phyloP scores from a whole-genome alignment of 169 alveolate genomes.

The Neospora caninum region DNA sequence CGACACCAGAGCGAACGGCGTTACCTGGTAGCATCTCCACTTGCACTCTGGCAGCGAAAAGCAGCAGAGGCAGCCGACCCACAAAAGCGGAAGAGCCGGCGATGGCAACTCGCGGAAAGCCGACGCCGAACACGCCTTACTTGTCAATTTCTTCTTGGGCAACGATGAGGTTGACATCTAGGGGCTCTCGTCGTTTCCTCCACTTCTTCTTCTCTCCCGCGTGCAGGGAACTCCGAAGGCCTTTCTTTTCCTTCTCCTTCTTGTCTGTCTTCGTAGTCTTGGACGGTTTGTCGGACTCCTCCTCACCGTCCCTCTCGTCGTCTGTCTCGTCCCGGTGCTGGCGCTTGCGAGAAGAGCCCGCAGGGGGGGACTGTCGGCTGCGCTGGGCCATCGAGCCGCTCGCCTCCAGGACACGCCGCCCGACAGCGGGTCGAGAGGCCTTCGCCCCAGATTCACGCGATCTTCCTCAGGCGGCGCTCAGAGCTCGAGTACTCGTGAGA shows the following conservation, averaged over 20 bases:
- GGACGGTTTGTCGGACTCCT: not conserved
- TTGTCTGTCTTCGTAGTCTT: not conserved
- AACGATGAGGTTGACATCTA: conserved; percentile 24
- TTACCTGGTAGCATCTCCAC: too few relatives aligned
- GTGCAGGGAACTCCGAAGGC: not conserved
- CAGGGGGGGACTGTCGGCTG: not conserved
- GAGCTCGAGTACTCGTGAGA: too few relatives aligned
- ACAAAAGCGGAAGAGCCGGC: too few relatives aligned
- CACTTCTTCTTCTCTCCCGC: not conserved
- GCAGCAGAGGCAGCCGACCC: too few relatives aligned
- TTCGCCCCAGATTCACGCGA: too few relatives aligned
- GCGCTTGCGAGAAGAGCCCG: conserved; percentile 1
- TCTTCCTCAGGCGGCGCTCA: too few relatives aligned
- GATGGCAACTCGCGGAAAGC: too few relatives aligned
- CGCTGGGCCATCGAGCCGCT: not conserved
- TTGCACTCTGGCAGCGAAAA: too few relatives aligned
- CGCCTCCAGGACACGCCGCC: too few relatives aligned
- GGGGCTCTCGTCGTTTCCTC: conserved; percentile 33
- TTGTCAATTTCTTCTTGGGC: conserved; percentile 38
- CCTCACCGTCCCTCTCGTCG: not conserved
- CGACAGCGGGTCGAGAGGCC: too few relatives aligned
- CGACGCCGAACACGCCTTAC: not conserved
- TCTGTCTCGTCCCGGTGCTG: conserved; percentile 10
- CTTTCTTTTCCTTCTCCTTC: not conserved
- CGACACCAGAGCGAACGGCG: too few relatives aligned